phyloP scores from a whole-genome alignment of 306 rosid genomes.

The Lupinus albus region DNA sequence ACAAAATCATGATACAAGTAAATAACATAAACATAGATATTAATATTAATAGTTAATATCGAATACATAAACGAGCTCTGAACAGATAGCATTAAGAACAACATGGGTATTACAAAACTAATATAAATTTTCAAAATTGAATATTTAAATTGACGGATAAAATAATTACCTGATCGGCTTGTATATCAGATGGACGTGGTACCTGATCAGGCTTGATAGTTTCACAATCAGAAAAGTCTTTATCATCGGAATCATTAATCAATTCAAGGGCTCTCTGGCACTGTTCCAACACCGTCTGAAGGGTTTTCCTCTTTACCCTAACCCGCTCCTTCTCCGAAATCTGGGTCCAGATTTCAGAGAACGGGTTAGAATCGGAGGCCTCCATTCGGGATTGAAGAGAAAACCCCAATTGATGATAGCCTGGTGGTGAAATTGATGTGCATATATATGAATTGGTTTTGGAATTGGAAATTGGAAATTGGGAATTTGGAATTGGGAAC shows the following conservation, averaged over 20 bases:
- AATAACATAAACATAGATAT: no score
- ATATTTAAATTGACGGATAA: neutral
- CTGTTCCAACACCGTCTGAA: conserved; percentile 76
- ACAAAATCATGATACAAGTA: neutral
- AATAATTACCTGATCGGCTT: conserved; percentile 73
- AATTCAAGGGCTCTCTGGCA: conserved; percentile 84
- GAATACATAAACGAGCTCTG: no score
- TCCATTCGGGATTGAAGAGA: conserved; percentile 53
- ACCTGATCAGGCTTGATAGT: conserved; percentile 37
- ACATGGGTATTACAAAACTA: no score
- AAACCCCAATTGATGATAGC: neutral
- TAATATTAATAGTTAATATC: neutral
- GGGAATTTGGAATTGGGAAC: neutral
- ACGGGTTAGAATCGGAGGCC: conserved; percentile 47
- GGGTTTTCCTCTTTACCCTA: conserved; percentile 73
- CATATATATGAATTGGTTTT: no score
- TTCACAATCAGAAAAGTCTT: conserved; percentile 32
- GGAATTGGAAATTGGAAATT: no score
- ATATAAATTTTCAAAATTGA: neutral
- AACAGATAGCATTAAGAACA: neutral
- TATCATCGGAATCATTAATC: conserved; percentile 49
- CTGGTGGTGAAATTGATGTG: neutral
- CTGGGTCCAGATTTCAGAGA: conserved; percentile 25
- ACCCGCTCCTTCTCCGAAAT: conserved; percentile 49
- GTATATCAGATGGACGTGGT: conserved; percentile 44